Evolutionary conservation across 2,329 filamentous ascomycete species (phyloP).

Genomic region (Stemphylium beticola): DNA sequence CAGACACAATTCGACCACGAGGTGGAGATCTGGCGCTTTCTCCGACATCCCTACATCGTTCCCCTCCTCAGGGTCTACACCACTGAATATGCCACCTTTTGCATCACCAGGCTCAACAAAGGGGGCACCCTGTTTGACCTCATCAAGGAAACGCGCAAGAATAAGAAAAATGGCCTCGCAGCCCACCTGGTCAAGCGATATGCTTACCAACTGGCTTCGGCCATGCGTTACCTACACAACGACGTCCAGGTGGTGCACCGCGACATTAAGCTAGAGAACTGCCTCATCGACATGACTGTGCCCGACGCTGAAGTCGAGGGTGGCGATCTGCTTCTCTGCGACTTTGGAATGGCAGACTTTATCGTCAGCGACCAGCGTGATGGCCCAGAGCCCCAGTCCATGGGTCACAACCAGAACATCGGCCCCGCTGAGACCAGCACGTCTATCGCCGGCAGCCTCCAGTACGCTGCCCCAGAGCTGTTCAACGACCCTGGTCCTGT

Average conservation of each 20-base stretch:
- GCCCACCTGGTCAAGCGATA: constrained; percentile 64
- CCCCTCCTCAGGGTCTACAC: constrained; percentile 69
- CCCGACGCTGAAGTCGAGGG: constrained; percentile 56
- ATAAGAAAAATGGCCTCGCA: constrained; percentile 54
- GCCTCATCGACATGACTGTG: constrained; percentile 64
- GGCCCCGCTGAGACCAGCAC: constrained; percentile 63
- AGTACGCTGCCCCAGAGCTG: constrained; percentile 60
- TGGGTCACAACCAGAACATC: constrained; percentile 51
- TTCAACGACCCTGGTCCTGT: constrained; percentile 50
- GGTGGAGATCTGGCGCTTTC: constrained; percentile 70
- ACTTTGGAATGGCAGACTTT: constrained; percentile 74
- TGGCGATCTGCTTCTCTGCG: constrained; percentile 67
- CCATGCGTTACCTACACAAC: constrained; percentile 70
- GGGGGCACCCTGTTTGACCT: constrained; percentile 70
- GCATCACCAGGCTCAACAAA: constrained; percentile 68
- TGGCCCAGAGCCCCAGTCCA: constrained; percentile 57
- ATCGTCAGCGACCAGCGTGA: constrained; percentile 62
- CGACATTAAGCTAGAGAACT: constrained; percentile 74
- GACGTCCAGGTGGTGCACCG: constrained; percentile 70
- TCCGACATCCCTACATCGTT: constrained; percentile 67
- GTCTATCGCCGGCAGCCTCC: constrained; percentile 65
- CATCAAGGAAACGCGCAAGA: constrained; percentile 60
- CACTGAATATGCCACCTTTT: constrained; percentile 72
- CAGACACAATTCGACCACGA: constrained; percentile 74
- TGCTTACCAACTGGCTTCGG: constrained; percentile 67